Conservation (phyloP, 176 grass and related monocot genomes). For the Oryza rufipogon region DNA sequence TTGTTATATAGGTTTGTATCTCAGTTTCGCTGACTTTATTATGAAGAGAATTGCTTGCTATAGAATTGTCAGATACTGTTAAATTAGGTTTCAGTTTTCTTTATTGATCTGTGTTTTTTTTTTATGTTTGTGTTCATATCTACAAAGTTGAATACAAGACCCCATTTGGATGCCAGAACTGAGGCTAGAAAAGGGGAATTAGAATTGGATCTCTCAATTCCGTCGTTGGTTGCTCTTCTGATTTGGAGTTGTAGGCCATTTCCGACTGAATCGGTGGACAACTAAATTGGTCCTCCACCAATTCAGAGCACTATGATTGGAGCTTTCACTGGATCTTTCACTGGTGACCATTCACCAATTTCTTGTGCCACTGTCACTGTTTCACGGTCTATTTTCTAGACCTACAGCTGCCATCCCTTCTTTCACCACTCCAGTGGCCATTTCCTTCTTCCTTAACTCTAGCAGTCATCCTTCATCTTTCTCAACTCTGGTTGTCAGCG, state of each 20-base stretch:
- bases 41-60: background rate
- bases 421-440: background rate
- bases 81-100: too few species aligned
- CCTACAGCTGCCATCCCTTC: background rate
- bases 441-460: background rate
- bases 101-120: background rate
- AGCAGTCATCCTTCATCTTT: background rate
- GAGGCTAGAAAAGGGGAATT: too few species aligned
- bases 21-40: background rate
- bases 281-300: background rate
- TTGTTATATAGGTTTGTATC: background rate
- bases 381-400: background rate
- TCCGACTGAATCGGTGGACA: background rate
- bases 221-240: background rate
- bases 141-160: background rate
- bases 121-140: background rate
- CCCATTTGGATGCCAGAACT: too few species aligned
- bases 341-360: background rate
- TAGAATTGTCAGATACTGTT: too few species aligned
- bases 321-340: background rate
- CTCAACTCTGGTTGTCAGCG: background rate
- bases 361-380: background rate
- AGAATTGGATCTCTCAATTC: background rate
- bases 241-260: background rate
- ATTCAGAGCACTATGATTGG: background rate